Base-by-base conservation (phyloP, 768 basidiomycete genomes). In the Exsudoporus frostii region DNA sequence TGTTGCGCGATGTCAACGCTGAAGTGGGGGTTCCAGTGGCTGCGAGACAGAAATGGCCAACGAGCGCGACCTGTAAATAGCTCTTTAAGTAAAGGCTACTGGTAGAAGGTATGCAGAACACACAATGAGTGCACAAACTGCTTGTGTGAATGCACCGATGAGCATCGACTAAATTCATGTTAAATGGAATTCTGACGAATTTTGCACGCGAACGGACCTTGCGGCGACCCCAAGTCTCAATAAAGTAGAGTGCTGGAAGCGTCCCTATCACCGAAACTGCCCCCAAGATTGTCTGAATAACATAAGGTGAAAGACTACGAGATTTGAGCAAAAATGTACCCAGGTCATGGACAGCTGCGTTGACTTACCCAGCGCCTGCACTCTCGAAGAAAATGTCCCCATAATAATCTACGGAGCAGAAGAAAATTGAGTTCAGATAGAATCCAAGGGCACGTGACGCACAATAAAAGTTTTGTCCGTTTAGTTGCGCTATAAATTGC, bases 391-490 rank as follows among this genome's bases (percentile, higher is more conserved):
- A 90, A 0, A 84, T 86, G 53, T 89, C 85, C 17, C 88, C 86
- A 61, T 88, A 89, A 66, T 88, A 88, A 64, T 88, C 86, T 87
- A 57, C n/a, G n/a, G 13, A 41, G 30, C 54, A 40, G 51, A 20
- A 33, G 7, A 41, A 32, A n/a, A 46, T 65, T 57, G 14, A 29
- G 44, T 66, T 67, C 14, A 40, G 14, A 22, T 33, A 11, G 7
- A 25, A 24, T 9, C 14, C 34, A 20, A 37, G 32, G n/a, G 22
- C 32, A 47, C 34, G 7, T 3, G 7, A 67, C 81, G 56, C 56
- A 86, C 86, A 87, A 67, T 86, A 88, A 70, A 88, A 89, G 65
- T 88, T 90, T 67, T 91, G 88, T 14, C 87, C 88, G 53, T 90
- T 87, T 29, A 90, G 69, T 59, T 90, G 88, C 58, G 90, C 88